Conservation (phyloP, 192 early-diverging fungal species). For the Mortierella claussenii region DNA sequence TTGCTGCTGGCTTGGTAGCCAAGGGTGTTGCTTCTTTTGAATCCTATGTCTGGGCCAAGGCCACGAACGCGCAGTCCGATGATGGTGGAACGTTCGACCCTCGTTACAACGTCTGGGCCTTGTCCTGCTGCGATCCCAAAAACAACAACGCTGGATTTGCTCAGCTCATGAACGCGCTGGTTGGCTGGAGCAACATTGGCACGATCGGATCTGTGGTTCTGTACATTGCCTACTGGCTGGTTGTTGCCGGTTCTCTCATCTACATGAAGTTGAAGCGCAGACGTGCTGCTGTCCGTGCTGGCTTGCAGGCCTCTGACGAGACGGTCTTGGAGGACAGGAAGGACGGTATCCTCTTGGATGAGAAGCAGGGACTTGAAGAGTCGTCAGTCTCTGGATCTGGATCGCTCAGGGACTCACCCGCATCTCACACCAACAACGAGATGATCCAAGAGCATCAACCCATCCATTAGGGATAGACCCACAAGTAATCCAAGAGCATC, state of each 20-base stretch:
- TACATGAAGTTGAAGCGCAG: slow-evolving; percentile 55
- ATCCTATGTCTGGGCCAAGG: slow-evolving; percentile 67
- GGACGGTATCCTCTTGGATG: too few relatives aligned
- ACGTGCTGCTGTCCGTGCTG: too few relatives aligned
- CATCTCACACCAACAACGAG: too few relatives aligned
- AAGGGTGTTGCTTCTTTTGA: slow-evolving; percentile 76
- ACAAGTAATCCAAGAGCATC: too few relatives aligned
- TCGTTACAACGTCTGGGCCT: slow-evolving; percentile 64
- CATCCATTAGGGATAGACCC: too few relatives aligned
- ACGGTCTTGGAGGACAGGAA: too few relatives aligned
- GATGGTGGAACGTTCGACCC: slow-evolving; percentile 66
- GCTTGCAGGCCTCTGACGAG: too few relatives aligned
- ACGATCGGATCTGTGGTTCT: slow-evolving; percentile 50
- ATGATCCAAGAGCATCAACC: too few relatives aligned
- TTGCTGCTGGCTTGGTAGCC: slow-evolving; percentile 84
- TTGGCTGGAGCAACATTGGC: slow-evolving; percentile 83
- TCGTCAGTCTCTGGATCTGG: too few relatives aligned
- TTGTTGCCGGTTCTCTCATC: slow-evolving; percentile 61
- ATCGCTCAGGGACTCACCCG: too few relatives aligned
- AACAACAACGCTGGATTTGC: slow-evolving; percentile 61
- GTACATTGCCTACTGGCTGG: slow-evolving; percentile 85
- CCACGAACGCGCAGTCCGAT: slow-evolving; percentile 70
- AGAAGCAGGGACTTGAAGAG: too few relatives aligned
- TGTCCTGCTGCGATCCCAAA: slow-evolving; percentile 73
- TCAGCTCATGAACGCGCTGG: slow-evolving; percentile 76